phyloP scores from a whole-genome alignment of 768 basidiomycete genomes.

The Russula abietina region DNA sequence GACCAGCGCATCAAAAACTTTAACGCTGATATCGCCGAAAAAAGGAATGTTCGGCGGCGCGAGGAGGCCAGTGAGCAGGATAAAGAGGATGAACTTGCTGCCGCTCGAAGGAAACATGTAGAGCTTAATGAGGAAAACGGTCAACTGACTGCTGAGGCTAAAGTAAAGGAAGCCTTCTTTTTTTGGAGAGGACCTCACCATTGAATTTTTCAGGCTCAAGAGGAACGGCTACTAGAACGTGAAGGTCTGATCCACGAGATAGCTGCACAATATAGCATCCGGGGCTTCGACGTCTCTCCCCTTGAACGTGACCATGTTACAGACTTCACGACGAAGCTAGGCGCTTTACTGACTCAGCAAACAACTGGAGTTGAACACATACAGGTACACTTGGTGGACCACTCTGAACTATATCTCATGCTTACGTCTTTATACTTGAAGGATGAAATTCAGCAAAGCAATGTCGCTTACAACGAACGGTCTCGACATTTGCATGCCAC shows the following conservation, averaged over 20 bases:
- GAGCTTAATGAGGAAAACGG: constrained; percentile 59
- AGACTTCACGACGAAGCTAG: constrained; percentile 65
- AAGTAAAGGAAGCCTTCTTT: constrained; percentile 39
- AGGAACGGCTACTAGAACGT: constrained; percentile 59
- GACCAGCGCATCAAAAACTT: constrained; percentile 50
- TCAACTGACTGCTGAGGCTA: constrained; percentile 62
- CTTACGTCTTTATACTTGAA: constrained; percentile 27
- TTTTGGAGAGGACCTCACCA: neutral
- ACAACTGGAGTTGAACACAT: constrained; percentile 59
- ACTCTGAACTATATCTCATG: constrained; percentile 1
- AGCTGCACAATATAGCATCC: constrained; percentile 59
- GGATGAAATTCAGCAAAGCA: constrained; percentile 50
- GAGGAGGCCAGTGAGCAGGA: constrained; percentile 53
- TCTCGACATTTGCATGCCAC: constrained; percentile 51
- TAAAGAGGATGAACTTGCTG: constrained; percentile 53
- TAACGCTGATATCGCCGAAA: constrained; percentile 47
- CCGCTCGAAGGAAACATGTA: constrained; percentile 47
- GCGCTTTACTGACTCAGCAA: constrained; percentile 56
- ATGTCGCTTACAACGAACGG: constrained; percentile 60
- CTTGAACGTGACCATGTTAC: constrained; percentile 64
- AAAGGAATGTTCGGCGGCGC: constrained; percentile 43
- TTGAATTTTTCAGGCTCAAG: constrained; percentile 52
- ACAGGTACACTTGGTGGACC: constrained; percentile 42
- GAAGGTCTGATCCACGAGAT: constrained; percentile 71
- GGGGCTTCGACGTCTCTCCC: constrained; percentile 65